Evolutionary conservation across 148 eudicot genomes (phyloP), one percentile per base, ranked within the genome.

Genomic region (Rheum nobile): DNA sequence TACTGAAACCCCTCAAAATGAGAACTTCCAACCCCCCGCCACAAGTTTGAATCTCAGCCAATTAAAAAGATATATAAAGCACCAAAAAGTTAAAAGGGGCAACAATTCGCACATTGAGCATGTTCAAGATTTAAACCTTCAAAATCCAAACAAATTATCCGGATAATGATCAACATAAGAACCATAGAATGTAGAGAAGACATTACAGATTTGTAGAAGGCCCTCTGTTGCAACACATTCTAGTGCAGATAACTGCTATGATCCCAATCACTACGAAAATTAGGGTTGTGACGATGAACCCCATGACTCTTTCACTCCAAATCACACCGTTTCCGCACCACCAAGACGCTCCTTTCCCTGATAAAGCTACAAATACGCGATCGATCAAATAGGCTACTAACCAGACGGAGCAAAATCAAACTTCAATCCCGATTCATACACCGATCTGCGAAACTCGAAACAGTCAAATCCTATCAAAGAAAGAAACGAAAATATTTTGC

Each of bases 201-300:
- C 52, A 57, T 81, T 91, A 95, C 98, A 91, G 87, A 84, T 95
- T 90, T 1, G 96, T 77, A 69, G 97, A 95, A 76, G 99, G 91
- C 47, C 99, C 97, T 82, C 84, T 84, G 78, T 88, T 95, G 88
- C 80, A 95, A 88, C 97, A 91, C 78, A 92, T 86, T 84, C 89
- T 85, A 79, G 89, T 78, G 47, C 88, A 88, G 22, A 95, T 84
- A 63, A 74, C 86, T 7, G 92, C 92, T 79, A 91, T 89, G 21
- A 94, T 68, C 54, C 98, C 97, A 35, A 94, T 72, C 77, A 85
- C 91, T 17, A 85, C 34, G 75, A 94, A 94, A 69, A 88, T 88
- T 75, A 91, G 82, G 75, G 90, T 85, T 76, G 98, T 91, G 26
- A 94, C 87, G 52, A 91, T 29, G 74, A 94, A 94, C 71, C 93